A percentile compares a stretch with the other conserved stretches of the same genome.
Evolutionary conservation across 805 yeast species (phyloP).

Genomic region (Metschnikowia aberdeeniae): DNA sequence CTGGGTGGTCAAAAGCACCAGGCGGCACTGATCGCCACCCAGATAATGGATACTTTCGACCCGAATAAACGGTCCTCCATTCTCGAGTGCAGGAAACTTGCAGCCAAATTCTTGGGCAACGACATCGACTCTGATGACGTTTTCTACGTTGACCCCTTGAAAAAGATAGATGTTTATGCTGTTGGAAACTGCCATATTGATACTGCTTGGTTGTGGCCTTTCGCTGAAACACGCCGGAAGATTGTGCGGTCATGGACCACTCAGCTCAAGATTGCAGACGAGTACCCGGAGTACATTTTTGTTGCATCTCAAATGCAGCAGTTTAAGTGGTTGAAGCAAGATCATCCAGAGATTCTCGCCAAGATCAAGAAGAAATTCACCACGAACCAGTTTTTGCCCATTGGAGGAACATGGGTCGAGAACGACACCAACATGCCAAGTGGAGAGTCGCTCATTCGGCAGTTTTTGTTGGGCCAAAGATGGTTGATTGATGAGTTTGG

Average conservation of each 20-base stretch:
- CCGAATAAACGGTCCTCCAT: constrained; percentile 58
- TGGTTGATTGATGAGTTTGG: constrained; percentile 82
- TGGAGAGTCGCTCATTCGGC: constrained; percentile 88
- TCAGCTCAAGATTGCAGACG: constrained; percentile 77
- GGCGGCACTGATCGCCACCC: constrained; percentile 76
- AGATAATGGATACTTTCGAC: constrained; percentile 82
- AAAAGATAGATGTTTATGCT: constrained; percentile 63
- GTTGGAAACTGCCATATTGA: constrained; percentile 96
- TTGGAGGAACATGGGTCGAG: constrained; percentile 99
- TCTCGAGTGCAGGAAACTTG: constrained; percentile 59
- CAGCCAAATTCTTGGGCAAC: constrained; percentile 60
- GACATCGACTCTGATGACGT: constrained; percentile 65
- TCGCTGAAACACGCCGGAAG: constrained; percentile 90
- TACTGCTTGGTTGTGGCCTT: constrained; percentile 99
- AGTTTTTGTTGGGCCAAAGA: constrained; percentile 85
- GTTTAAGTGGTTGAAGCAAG: constrained; percentile 82
- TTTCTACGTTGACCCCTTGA: constrained; percentile 25
- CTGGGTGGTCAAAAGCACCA: constrained; percentile 68
- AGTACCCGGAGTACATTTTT: constrained; percentile 89
- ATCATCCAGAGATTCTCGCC: constrained; percentile 76
- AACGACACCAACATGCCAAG: constrained; percentile 94
- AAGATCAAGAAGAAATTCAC: constrained; percentile 62
- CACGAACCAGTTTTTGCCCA: constrained; percentile 75
- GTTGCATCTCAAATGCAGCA: constrained; percentile 97
- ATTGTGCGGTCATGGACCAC: constrained; percentile 94